Base-by-base conservation (phyloP, 768 basidiomycete genomes). In the Termitomyces sp. region DNA sequence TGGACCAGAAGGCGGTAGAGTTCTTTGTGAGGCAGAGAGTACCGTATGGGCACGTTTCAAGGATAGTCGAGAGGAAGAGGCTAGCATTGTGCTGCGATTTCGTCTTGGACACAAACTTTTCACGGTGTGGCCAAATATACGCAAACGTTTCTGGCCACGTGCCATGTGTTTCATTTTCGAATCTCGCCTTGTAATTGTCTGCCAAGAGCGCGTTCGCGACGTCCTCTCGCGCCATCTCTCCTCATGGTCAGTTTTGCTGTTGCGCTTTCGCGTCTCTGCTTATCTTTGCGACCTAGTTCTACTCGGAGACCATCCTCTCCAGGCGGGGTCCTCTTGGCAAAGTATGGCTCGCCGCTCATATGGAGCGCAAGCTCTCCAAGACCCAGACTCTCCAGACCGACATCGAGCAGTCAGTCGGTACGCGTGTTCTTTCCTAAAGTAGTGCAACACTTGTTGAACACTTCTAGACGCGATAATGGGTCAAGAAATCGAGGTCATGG, bases 291-390 rank as follows among this genome's bases (percentile, higher is more conserved):
- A 14, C 36, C 9, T 57, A 92, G 92, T 94, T 94, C 72, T 95
- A 92, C 70, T 94, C 93, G 51, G 94, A 97, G 70, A 87, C 92
- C 36, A 93, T 98, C 72, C 81, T 97, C 63, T 92, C 93, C 47
- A 88, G 94, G 65, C 88, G 93, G 56, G 95, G 96, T 45, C 92
- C 96, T 4, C 79, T 99, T 40, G 96, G 94, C 36, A 92, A 88
- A 76, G 94, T 99, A 78, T 99, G 97, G 97, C 88, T 99, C 54
- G 95, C 96, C 43, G 96, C 97, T 1, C 96, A 98, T 80, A 94
- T 96, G 87, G 94, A 98, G 73, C 86, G 93, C 67, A 98, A 98
- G 77, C 86, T 99, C 66, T 94, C 92, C 64, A 99, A 98, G 74
- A 86, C 88, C 28, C 93, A 96, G 71, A 94, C 96, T 1, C 75